Conservation (phyloP, 2,329 filamentous ascomycete genomes). For the Penicillium concentricum region DNA sequence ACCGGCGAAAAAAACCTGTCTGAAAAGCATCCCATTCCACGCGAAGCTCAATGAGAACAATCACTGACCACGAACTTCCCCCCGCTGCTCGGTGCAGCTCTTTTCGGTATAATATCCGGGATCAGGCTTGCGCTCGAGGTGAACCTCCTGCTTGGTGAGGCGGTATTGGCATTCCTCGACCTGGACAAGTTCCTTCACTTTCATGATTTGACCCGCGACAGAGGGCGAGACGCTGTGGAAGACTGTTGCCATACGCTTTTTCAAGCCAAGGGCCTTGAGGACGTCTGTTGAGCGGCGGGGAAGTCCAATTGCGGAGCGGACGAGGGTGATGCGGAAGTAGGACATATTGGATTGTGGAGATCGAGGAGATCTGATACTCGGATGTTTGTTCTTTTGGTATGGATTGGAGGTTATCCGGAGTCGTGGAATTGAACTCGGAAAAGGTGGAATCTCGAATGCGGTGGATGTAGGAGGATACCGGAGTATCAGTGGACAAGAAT, state of each 20-base stretch:
- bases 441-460: background rate
- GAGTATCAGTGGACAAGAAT: background rate
- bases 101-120: slow-evolving; percentile 78
- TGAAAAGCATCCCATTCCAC: background rate
- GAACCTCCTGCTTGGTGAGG: slow-evolving; percentile 67
- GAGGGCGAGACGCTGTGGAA: slow-evolving; percentile 82
- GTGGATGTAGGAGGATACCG: background rate
- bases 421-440: background rate
- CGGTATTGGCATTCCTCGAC: slow-evolving; percentile 72
- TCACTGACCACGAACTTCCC: slow-evolving; percentile 15
- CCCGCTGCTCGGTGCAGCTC: slow-evolving; percentile 24
- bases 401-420: background rate
- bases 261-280: slow-evolving; percentile 79
- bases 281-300: slow-evolving; percentile 76
- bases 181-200: slow-evolving; percentile 86
- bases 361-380: background rate
- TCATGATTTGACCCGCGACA: slow-evolving; percentile 86
- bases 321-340: slow-evolving; percentile 87
- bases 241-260: slow-evolving; percentile 79
- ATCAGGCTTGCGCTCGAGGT: slow-evolving; percentile 70
- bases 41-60: background rate
- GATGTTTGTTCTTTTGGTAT: background rate
- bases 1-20: background rate
- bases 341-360: slow-evolving; percentile 54
- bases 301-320: slow-evolving; percentile 86